phyloP scores from a whole-genome alignment of 768 basidiomycete genomes.

The Podaxis sp. region DNA sequence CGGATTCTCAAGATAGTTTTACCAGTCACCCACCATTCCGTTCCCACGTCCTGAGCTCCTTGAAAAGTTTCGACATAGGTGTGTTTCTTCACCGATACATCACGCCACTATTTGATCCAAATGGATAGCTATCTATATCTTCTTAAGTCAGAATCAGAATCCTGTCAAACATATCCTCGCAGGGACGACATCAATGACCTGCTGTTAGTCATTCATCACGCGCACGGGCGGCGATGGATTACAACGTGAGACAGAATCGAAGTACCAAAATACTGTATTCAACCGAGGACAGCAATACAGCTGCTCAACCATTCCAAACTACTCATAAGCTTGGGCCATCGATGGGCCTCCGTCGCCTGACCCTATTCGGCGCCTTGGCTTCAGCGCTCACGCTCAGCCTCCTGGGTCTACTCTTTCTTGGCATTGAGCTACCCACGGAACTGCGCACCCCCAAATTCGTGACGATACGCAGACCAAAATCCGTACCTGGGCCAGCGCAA shows the following conservation, averaged over 20 bases:
- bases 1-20: too few species aligned
- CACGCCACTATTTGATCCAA: too few species aligned
- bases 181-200: not conserved
- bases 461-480: not conserved
- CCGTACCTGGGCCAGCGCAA: not conserved
- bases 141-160: not conserved
- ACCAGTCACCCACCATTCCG: too few species aligned
- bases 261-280: not conserved
- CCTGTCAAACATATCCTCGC: not conserved
- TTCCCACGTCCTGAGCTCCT: too few species aligned
- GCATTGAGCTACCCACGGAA: constrained; percentile 6
- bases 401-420: constrained; percentile 10
- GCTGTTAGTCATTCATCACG: not conserved
- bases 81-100: too few species aligned
- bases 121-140: too few species aligned
- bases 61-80: too few species aligned
- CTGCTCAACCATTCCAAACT: not conserved
- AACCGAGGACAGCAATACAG: not conserved
- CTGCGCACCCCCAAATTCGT: not conserved
- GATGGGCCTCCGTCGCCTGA: not conserved
- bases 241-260: not conserved
- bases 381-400: not conserved
- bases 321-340: not conserved
- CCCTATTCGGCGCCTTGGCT: not conserved
- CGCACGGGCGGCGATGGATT: not conserved